phyloP scores from a whole-genome alignment of 768 basidiomycete species.

The Xerocomellus chrysenteron region DNA sequence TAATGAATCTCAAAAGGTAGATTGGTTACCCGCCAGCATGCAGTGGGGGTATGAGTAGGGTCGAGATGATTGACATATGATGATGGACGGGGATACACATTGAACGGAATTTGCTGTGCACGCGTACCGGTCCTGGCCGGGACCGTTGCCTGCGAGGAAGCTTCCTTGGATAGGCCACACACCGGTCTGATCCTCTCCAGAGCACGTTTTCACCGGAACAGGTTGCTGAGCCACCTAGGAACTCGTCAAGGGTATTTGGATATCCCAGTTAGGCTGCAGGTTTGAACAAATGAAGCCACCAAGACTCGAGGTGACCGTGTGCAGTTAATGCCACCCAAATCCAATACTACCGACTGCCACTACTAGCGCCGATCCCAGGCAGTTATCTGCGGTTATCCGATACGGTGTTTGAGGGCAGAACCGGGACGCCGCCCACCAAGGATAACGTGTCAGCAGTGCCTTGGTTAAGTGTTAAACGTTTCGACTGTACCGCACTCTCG shows the following conservation, averaged over 20 bases:
- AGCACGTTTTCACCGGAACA: not conserved
- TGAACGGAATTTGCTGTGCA: not conserved
- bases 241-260: not conserved
- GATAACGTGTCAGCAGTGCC: not conserved
- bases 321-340: not conserved
- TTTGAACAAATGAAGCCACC: not conserved
- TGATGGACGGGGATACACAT: not conserved
- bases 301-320: not conserved
- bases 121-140: slow-evolving; percentile 11
- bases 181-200: not conserved
- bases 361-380: too few relatives aligned
- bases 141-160: slow-evolving; percentile 14
- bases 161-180: not conserved
- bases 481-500: too few relatives aligned
- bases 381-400: too few relatives aligned
- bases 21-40: not conserved
- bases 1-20: not conserved
- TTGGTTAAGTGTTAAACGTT: not conserved
- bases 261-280: not conserved
- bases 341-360: too few relatives aligned
- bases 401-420: not conserved
- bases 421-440: not conserved
- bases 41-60: too few relatives aligned
- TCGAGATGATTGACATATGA: not conserved
- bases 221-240: not conserved